phyloP scores from a whole-genome alignment of 805 yeast genomes.

The Teunomyces kruisii region DNA sequence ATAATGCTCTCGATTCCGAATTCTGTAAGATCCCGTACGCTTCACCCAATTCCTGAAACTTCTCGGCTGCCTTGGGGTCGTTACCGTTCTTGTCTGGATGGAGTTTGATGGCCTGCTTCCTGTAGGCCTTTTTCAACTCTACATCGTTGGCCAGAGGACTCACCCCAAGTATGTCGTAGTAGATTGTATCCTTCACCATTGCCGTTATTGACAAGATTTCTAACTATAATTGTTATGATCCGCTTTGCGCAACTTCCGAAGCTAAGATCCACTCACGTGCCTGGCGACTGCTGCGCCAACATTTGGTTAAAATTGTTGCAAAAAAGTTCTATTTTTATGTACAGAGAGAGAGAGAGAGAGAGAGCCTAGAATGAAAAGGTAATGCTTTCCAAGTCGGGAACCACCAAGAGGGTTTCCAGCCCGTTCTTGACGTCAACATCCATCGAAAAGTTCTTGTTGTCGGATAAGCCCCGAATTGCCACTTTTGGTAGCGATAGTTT shows the following conservation, averaged over 20 bases:
- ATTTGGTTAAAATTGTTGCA: neutral
- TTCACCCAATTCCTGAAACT: constrained; percentile 68
- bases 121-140: constrained; percentile 91
- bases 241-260: neutral
- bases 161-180: constrained; percentile 80
- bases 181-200: constrained; percentile 87
- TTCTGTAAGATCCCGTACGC: constrained; percentile 85
- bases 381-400: constrained; percentile 64
- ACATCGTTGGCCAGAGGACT: constrained; percentile 65
- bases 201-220: neutral
- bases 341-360: no score
- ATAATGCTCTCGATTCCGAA: constrained; percentile 60
- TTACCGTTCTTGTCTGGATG: constrained; percentile 98
- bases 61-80: constrained; percentile 83
- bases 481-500: constrained; percentile 66
- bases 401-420: constrained; percentile 65
- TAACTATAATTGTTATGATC: no score
- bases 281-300: no score
- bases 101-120: constrained; percentile 82
- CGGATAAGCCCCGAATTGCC: constrained; percentile 29
- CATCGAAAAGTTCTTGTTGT: constrained; percentile 37
- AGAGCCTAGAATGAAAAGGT: constrained; percentile 60
- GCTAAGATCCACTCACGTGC: neutral
- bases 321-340: neutral
- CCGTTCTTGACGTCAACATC: constrained; percentile 70